Evolutionary conservation across 257 asterid genomes (phyloP), one percentile per base, ranked within the genome.

Genomic region (Cinchona pubescens): DNA sequence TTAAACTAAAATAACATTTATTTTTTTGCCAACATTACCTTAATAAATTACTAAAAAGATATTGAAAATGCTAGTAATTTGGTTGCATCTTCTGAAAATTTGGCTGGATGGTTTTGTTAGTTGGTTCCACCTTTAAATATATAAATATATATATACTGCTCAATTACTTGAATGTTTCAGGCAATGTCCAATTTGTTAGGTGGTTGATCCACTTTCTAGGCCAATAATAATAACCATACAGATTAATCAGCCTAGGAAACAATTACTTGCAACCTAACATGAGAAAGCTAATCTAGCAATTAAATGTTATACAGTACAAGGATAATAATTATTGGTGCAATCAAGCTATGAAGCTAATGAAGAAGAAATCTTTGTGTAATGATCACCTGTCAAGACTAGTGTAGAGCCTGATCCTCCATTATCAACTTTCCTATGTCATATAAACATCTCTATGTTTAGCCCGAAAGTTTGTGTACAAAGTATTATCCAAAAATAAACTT

Each of bases 141-240:
- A n/a, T n/a, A n/a, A n/a, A n/a, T n/a, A n/a, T n/a, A n/a, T n/a
- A n/a, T n/a, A n/a, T 2, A 48, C 64, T 58, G 4, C 11, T 25
- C 37, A 59, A 12, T 27, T 27, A 11, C 37, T 9, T 0, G 7
- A 27, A 59, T 27, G 6, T 51, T 27, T 56, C 27, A 11, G 12
- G 29, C 38, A 69, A 69, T n/a, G 46, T 70, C 34, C 0, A 21
- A 56, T 38, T 6, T n/a, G 56, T n/a, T 56, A 56, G 56, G 76
- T 38, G 11, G 42, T 25, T 53, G 40, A 72, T 72, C 40, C 56
- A 56, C 67, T 38, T 40, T 72, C n/a, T 56, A 58, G 75, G 66
- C 19, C 46, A 55, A 71, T 55, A 55, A 71, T 55, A 35, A 59
- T 12, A 13, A 27, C 35, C 35, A 59, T 32, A 11, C 37, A 55